phyloP scores from a whole-genome alignment of 108 stramenopile genomes.

The Cyclotella sp. region DNA sequence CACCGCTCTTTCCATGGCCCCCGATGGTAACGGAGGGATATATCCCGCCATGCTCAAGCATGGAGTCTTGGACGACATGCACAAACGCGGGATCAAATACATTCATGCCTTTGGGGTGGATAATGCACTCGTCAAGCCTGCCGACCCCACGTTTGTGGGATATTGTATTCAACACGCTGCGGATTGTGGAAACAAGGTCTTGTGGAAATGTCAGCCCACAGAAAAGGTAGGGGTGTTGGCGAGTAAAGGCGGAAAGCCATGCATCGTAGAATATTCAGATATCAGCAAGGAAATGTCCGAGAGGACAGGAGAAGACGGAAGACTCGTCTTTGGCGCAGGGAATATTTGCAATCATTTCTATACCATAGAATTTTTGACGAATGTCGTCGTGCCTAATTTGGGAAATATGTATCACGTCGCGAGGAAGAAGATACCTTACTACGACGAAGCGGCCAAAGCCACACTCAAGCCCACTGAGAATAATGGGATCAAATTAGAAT shows the following conservation, averaged over 20 bases:
- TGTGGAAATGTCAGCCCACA: slow-evolving; percentile 84
- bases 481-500: slow-evolving; percentile 98
- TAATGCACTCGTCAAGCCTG: slow-evolving; percentile 91
- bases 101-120: slow-evolving; percentile 96
- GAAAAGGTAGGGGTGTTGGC: slow-evolving; percentile 97
- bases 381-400: slow-evolving; percentile 80
- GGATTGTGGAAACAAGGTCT: slow-evolving; percentile 96
- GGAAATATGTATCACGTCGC: slow-evolving; percentile 94
- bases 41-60: slow-evolving; percentile 89
- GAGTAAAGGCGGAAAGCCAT: slow-evolving; percentile 72
- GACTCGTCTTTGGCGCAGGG: slow-evolving; percentile 92
- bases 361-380: slow-evolving; percentile 86
- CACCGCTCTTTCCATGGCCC: slow-evolving; percentile 79
- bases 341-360: slow-evolving; percentile 99
- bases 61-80: slow-evolving; percentile 90
- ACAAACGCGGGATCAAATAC: slow-evolving; percentile 74
- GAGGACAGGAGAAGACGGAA: slow-evolving; percentile 57
- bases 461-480: slow-evolving; percentile 69
- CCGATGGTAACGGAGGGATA: slow-evolving; percentile 98
- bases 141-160: slow-evolving; percentile 96
- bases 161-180: slow-evolving; percentile 83
- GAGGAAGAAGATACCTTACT: slow-evolving; percentile 95
- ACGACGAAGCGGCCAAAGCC: slow-evolving; percentile 61
- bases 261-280: slow-evolving; percentile 95
- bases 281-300: slow-evolving; percentile 81